Base-by-base conservation (phyloP, 1,139 yeast species). In the Nakaseomyces uthaithaninus region DNA sequence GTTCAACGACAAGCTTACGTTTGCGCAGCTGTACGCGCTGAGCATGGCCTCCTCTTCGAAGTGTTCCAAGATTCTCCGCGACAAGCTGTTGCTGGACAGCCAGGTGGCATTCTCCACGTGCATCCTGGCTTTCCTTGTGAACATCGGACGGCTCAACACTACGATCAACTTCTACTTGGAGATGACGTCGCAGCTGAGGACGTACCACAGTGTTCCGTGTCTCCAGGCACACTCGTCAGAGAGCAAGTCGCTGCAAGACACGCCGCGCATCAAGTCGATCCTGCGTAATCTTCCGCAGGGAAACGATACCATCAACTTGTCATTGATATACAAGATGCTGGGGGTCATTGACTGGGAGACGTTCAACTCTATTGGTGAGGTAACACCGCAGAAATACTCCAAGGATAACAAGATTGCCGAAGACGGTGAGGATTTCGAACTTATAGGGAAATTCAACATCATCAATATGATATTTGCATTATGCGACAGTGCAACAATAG, bases 141-240 rank as follows among this genome's bases (percentile, higher is more conserved):
- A 91, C 58, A 78, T 87, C 36, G 97, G 97, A 3, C 69, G 97
- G 48, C 79, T 91, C 78, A 91, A 91, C 64, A 91, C 98, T 2
- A 91, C 97, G 4, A 80, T 91, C 40, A 89, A 89, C 62, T 91
- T 89, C 58, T 94, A 86, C 42, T 87, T 94, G n/a, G 96, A 87
- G 57, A 89, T 89, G 97, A 80, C 87, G 50, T 86, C 95, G 0
- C 91, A 89, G 47, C 69, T 89, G 50, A 70, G 97, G 52, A 89
- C 96, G 0, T 91, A 83, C 57, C 96, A 89, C 61, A 83, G 95
- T 11, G 85, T 91, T 27, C 98, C 98, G 1, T 77, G 89, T 5
- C 68, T 91, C 40, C 97, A 91, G 58, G 77, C 22, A 14, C 27
- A 80, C 2, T 75, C 74, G 47, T 75, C 81, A 10, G 57, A 62